Conservation (phyloP, 257 asterid species). For the Haberlea rhodopensis region DNA sequence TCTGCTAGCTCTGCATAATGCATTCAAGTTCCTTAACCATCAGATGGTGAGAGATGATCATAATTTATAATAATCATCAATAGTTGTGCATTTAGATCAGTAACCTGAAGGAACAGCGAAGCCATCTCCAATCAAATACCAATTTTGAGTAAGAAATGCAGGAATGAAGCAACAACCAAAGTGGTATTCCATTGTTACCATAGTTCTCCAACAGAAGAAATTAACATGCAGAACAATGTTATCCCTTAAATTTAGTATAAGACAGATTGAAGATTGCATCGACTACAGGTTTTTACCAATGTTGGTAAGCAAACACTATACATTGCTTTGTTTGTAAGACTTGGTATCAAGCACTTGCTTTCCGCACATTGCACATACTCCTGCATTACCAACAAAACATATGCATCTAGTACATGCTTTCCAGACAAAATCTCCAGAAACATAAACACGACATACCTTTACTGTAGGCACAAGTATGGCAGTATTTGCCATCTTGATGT, state of each 20-base stretch:
- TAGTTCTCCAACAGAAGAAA: background rate
- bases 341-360: constrained; percentile 98
- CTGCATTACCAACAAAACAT: constrained; percentile 46
- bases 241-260: constrained; percentile 16
- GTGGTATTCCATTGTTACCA: background rate
- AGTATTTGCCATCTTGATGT: constrained; percentile 94
- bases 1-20: too few species aligned
- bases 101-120: too few species aligned
- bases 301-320: constrained; percentile 33
- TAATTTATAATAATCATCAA: background rate
- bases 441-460: constrained; percentile 52
- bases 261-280: constrained; percentile 14
- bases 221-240: background rate
- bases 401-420: background rate
- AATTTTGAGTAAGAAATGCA: background rate
- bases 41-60: background rate
- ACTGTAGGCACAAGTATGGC: constrained; percentile 97
- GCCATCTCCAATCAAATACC: too few species aligned
- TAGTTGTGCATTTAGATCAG: background rate
- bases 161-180: background rate
- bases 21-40: too few species aligned
- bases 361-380: constrained; percentile 99
- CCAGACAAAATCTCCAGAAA: background rate
- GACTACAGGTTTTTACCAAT: constrained; percentile 3
- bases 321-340: constrained; percentile 95